Percentiles rank a stretch among this genome's conserved stretches.
phyloP scores from a whole-genome alignment of 2,329 filamentous ascomycete genomes.

The Zymoseptoria brevis region DNA sequence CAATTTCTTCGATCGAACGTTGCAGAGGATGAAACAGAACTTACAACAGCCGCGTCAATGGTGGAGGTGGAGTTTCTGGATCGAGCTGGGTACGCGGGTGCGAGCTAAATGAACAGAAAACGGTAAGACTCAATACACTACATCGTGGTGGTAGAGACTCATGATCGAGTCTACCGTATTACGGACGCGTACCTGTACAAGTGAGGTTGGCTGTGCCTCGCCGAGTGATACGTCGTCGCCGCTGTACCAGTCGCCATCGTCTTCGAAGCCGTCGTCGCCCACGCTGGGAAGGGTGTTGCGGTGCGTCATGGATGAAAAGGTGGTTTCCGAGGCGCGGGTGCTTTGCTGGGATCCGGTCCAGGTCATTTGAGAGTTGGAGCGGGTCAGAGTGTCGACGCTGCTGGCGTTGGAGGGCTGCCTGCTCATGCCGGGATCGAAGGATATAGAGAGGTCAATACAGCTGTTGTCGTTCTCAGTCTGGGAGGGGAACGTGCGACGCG shows the following conservation, averaged over 20 bases:
- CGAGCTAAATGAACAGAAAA: constrained; percentile 1
- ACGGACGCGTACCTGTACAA: constrained; percentile 25
- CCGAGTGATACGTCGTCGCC: constrained; percentile 18
- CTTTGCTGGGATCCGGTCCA: not conserved
- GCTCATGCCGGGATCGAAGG: constrained; percentile 12
- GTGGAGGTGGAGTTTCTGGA: not conserved
- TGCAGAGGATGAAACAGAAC: not conserved
- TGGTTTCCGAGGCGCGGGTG: not conserved
- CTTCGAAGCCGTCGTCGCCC: constrained; percentile 19
- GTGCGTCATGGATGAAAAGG: not conserved
- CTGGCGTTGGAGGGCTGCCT: not conserved
- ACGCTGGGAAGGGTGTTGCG: constrained; percentile 14
- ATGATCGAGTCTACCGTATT: constrained; percentile 24
- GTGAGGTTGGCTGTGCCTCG: constrained; percentile 18
- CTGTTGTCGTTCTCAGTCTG: not conserved
- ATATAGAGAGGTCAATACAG: not conserved
- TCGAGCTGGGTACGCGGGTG: not conserved
- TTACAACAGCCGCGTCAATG: constrained; percentile 3
- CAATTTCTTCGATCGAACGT: not conserved
- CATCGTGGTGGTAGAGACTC: constrained; percentile 17
- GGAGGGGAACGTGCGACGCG: not conserved
- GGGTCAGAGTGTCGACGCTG: not conserved
- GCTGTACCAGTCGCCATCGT: constrained; percentile 22
- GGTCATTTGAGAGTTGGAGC: not conserved
- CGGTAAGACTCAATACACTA: constrained; percentile 13